Base-by-base conservation (phyloP, 2,329 filamentous ascomycete species). In the Trichophyton rubrum region DNA sequence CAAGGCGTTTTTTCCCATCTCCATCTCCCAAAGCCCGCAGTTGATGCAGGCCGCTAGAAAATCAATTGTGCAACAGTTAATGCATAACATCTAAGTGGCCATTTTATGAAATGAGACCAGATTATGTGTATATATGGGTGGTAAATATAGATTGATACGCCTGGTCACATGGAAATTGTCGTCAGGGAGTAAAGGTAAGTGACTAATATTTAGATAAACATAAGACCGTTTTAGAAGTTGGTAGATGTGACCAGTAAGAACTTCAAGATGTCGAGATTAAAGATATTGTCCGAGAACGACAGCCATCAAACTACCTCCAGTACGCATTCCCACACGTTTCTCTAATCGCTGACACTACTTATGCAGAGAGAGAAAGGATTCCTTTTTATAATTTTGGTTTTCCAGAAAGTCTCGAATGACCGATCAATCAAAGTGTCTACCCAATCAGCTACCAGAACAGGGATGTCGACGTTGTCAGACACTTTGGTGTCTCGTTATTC, bases 391-490 rank as follows among this genome's bases (percentile, higher is more conserved):
- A 11, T 30, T 57, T 58, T 38, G 45, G 33, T 64, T 59, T 65
- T 66, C 64, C 60, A 63, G 63, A 66, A 64, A 64, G 64, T 62
- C 60, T 64, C 49, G 60, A 62, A 64, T 64, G 61, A 62, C 62
- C 38, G 56, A 61, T 56, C 56, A 27, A 58, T 61, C 59, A 60
- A 58, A 30, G 56, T 35, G 35, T 49, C 59, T 35, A 61, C 51
- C 65, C 65, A 66, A 66, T 66, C 62, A 63, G 62, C 15, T 51
- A 53, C 27, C 58, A 60, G 60, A 66, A 59, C 65, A 66, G 63
- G 65, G 65, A 66, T 66, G 58, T 58, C 33, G 24, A 35, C 57
- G n/a, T 27, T 59, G 51, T 40, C 41, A 56, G 58, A 33, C 51
- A 58, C 56, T 62, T 61, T 64, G 60, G 64, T 59, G 59, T 38